These are phyloP conservation scores for Pseudogymnoascus verrucosus DNA, from an alignment of 2,329 filamentous ascomycete species.

Conservation along the genomic window DNA sequence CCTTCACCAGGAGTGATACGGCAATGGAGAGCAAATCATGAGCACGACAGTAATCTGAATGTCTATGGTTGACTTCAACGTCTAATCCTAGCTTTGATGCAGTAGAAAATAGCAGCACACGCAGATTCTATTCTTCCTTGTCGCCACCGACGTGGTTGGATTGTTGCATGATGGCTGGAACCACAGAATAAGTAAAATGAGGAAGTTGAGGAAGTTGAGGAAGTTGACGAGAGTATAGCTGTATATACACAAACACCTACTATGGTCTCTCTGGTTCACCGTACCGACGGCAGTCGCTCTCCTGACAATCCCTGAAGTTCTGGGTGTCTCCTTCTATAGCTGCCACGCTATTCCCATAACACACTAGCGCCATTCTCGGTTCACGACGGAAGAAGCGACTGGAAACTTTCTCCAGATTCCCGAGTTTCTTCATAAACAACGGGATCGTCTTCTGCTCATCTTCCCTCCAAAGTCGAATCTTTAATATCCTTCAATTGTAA, in stretches of 20 bases:
- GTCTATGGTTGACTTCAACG: not conserved
- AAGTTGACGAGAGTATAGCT: not conserved
- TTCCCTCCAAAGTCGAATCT: constrained; percentile 6
- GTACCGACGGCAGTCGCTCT: not conserved
- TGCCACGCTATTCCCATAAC: not conserved
- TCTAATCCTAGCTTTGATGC: not conserved
- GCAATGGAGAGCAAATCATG: not conserved
- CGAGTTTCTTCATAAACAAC: constrained; percentile 7
- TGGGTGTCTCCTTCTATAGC: not conserved
- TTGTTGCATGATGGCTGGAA: not conserved
- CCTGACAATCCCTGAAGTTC: not conserved
- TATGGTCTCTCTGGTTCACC: not conserved
- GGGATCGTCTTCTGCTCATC: not conserved
- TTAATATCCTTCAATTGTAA: constrained; percentile 11
- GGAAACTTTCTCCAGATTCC: constrained; percentile 8
- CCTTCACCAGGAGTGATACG: not conserved
- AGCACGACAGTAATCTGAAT: not conserved
- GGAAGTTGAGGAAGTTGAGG: not conserved
- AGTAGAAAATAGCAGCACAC: not conserved
- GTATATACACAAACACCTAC: not conserved
- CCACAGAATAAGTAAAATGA: not conserved
- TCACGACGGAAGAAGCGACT: constrained; percentile 7
- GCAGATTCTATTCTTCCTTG: not conserved
- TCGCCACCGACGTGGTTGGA: not conserved
- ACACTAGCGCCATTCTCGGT: not conserved